These are phyloP conservation scores for Hemerocallis citrina DNA, from an alignment of 106 monocot species.

Conservation along the genomic window DNA sequence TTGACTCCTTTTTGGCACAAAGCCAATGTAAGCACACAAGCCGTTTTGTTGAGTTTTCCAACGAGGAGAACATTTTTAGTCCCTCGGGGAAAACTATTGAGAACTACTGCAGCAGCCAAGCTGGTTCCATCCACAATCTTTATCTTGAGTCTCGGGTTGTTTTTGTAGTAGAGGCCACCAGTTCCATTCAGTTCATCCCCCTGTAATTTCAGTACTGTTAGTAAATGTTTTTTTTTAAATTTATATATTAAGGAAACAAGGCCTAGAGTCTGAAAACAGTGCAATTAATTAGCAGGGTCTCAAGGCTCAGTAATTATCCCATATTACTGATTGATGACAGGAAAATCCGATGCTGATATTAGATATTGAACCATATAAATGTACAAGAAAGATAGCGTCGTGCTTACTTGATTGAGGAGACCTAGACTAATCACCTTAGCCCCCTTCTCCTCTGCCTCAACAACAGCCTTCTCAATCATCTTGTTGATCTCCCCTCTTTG, in stretches of 20 bases:
- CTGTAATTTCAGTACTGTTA: conserved; percentile 13
- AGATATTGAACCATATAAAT: too few relatives aligned
- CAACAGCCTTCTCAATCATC: conserved; percentile 43
- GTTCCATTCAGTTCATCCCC: conserved; percentile 29
- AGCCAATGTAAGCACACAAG: conserved; percentile 11
- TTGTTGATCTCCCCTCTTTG: conserved; percentile 28
- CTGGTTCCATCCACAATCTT: conserved; percentile 48
- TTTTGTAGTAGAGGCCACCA: conserved; percentile 24
- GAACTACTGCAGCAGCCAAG: conserved; percentile 41
- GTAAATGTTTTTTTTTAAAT: too few relatives aligned
- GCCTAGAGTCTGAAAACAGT: too few relatives aligned
- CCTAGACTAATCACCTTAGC: conserved; percentile 56
- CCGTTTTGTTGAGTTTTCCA: conserved; percentile 26
- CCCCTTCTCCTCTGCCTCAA: conserved; percentile 50
- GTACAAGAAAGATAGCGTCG: too few relatives aligned
- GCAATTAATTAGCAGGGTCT: too few relatives aligned
- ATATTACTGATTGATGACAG: too few relatives aligned
- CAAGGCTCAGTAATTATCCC: too few relatives aligned
- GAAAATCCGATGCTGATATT: too few relatives aligned
- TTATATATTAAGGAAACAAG: too few relatives aligned
- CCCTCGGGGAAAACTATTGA: conserved; percentile 23
- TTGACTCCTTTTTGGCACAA: conserved; percentile 21
- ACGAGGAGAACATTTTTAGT: conserved; percentile 19
- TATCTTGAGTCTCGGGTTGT: conserved; percentile 22
- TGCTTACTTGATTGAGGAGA: conserved; percentile 60